phyloP scores from a whole-genome alignment of 345 rosid species.

The Cochlearia excelsa region DNA sequence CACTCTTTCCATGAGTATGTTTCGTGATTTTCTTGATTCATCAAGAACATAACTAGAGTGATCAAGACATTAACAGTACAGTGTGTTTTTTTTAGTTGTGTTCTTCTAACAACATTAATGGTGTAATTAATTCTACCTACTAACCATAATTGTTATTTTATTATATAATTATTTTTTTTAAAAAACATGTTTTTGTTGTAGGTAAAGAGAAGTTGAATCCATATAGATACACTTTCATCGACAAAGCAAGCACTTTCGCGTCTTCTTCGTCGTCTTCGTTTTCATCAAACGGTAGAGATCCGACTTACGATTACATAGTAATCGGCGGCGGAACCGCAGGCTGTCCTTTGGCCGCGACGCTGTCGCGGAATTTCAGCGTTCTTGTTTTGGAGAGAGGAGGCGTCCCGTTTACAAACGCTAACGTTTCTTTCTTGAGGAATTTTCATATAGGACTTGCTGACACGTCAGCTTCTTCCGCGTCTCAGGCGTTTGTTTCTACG shows the following conservation, averaged over 20 bases:
- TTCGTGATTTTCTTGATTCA: conserved; percentile 9
- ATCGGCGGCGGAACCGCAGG: conserved; percentile 98
- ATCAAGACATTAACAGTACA: conserved; percentile 21
- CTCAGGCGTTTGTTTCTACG: conserved; percentile 77
- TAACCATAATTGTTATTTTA: background rate
- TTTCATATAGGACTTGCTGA: conserved; percentile 83
- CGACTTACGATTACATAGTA: conserved; percentile 68
- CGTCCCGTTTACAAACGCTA: conserved; percentile 85
- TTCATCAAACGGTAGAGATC: conserved; percentile 46
- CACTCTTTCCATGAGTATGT: background rate
- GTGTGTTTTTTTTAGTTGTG: conserved; percentile 6
- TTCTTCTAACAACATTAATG: conserved; percentile 16
- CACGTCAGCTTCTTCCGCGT: conserved; percentile 72
- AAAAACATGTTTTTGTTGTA: background rate
- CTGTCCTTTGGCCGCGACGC: conserved; percentile 89
- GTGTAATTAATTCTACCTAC: conserved; percentile 28
- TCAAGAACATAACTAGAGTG: conserved; percentile 14
- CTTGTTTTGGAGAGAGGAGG: conserved; percentile 91
- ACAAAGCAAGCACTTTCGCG: conserved; percentile 73
- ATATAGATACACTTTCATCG: conserved; percentile 66
- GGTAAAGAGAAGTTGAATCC: conserved; percentile 36
- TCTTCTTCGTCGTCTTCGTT: conserved; percentile 53
- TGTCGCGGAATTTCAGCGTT: conserved; percentile 75
- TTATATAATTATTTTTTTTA: too few species aligned
- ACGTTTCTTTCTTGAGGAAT: conserved; percentile 72